Conservation (phyloP, 192 early-diverging fungal species). For the Entomortierella beljakovae region DNA sequence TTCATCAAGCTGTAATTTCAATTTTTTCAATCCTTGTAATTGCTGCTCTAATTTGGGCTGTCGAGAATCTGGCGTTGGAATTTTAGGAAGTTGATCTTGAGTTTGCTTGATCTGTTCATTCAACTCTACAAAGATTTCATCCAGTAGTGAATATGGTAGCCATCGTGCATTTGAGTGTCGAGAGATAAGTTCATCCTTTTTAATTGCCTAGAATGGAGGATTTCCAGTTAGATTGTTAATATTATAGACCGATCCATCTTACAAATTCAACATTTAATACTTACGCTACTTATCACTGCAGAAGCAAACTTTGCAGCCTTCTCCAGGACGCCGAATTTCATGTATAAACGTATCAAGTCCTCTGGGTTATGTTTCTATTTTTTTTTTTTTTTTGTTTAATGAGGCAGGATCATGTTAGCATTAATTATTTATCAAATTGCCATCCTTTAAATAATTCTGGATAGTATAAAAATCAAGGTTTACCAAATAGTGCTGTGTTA, state of each 20-base stretch:
- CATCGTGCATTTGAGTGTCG: constrained; percentile 46
- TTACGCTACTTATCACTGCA: constrained; percentile 30
- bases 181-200: constrained; percentile 33
- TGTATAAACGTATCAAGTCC: constrained; percentile 43
- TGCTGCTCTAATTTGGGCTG: background rate
- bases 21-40: constrained; percentile 8
- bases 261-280: background rate
- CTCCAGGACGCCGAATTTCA: constrained; percentile 27
- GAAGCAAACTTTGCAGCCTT: constrained; percentile 40
- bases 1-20: constrained; percentile 23
- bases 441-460: background rate
- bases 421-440: background rate
- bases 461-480: background rate
- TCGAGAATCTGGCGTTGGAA: background rate
- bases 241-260: background rate
- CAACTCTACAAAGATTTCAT: constrained; percentile 33
- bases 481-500: constrained; percentile 47
- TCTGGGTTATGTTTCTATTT: constrained; percentile 38
- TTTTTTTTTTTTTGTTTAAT: background rate
- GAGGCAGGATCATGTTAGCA: background rate
- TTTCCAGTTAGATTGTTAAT: background rate
- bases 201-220: constrained; percentile 23
- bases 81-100: background rate
- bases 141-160: constrained; percentile 45
- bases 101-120: constrained; percentile 16